Base-by-base conservation (phyloP, 495 filamentous ascomycete species). In the Neurospora hispaniola region DNA sequence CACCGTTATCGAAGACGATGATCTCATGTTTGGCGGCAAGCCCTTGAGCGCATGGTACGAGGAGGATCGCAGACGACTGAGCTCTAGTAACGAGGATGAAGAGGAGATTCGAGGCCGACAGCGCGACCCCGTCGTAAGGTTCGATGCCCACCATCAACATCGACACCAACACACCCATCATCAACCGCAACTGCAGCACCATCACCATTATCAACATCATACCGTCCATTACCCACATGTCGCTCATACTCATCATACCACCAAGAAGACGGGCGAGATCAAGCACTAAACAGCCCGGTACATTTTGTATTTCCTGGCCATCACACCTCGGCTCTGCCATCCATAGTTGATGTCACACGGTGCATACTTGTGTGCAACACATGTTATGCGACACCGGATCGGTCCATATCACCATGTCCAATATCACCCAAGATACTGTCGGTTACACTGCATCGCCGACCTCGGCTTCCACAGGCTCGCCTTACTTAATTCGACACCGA, bases 11-110 rank as follows among this genome's bases (percentile, higher is more conserved):
- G 85, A 88, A 39, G 86, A 88, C 74, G 84, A 85, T 38, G 86
- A 88, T 74, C 77, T 88, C 40, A 88, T 82, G 81, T 88, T 88
- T 71, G 85, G 86, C 48, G 86, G 86, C 59, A 88, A 88, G 80
- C 82, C 85, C 35, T 71, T 88, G 46, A 86, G 85, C 77, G 76
- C 84, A 11, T 86, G 86, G 81, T 87, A 88, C 75, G 86, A 88
- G 77, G 86, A 88, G 76, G 86, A 87, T 68, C 76, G 83, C 12
- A 80, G 79, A 62, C 75, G 80, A 69, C 70, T 81, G 27, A 80
- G 80, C 76, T 46, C 43, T 46, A 71, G 73, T 6, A 41, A 42
- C 69, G 76, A 81, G 18, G 80, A 79, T 5, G 83, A 85, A 70
- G 81, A 85, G 73, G 83, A 86, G 75, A 78, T 75, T 23, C 77